phyloP scores from a whole-genome alignment of 139 green algal genomes.

The Closterium sp. region DNA sequence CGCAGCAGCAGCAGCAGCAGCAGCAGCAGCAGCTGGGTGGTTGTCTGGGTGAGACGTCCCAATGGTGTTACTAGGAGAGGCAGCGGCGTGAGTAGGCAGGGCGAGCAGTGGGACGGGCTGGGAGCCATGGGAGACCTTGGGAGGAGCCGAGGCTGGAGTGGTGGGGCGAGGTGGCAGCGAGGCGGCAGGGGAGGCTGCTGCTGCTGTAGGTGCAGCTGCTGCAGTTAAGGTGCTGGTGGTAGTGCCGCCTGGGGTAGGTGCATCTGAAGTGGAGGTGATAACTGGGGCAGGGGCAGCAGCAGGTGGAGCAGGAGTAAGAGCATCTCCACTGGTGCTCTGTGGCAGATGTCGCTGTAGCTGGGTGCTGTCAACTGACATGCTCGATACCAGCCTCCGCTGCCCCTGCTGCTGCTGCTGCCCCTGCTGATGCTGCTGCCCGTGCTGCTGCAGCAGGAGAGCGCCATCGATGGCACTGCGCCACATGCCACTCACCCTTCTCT shows the following conservation, averaged over 20 bases:
- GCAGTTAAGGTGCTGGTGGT: not conserved
- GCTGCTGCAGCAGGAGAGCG: not conserved
- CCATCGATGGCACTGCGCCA: not conserved
- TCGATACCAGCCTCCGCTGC: not conserved
- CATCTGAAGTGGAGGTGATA: not conserved
- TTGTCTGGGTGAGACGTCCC: not conserved
- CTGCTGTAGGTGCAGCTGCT: not conserved
- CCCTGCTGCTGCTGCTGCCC: not conserved
- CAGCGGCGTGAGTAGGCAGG: not conserved
- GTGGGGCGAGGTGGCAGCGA: not conserved
- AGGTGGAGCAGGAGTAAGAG: not conserved
- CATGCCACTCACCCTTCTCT: not conserved
- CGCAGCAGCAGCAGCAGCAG: not conserved
- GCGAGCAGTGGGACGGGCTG: not conserved
- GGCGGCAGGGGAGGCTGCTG: not conserved
- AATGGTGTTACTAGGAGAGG: not conserved
- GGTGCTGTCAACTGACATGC: not conserved
- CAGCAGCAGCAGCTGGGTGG: not conserved
- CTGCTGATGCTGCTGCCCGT: not conserved
- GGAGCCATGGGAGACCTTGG: not conserved
- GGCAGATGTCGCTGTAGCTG: not conserved
- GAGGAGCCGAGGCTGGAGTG: not conserved
- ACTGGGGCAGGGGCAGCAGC: not conserved
- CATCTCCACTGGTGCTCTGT: not conserved
- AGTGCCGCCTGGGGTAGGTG: not conserved